Conservation (phyloP, 768 basidiomycete genomes). For the Crassisporium funariophilum region DNA sequence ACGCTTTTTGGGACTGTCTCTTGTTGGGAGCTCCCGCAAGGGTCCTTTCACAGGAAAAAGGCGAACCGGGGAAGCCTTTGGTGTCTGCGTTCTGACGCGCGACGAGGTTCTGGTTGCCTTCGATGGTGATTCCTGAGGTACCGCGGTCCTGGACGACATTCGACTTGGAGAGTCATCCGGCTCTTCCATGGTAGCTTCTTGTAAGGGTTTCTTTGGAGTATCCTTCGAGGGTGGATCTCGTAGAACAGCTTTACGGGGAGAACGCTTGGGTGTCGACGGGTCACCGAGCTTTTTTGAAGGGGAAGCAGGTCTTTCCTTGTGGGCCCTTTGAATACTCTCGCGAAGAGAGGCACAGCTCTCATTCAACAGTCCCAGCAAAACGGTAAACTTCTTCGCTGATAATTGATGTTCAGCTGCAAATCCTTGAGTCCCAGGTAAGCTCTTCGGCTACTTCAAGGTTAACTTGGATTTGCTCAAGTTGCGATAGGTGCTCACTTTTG, state of each 20-base stretch:
- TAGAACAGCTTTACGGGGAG: too few relatives aligned
- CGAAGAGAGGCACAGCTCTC: too few relatives aligned
- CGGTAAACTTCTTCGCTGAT: too few relatives aligned
- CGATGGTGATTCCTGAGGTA: conserved; percentile 20
- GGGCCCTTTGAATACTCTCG: too few relatives aligned
- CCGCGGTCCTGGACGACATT: too few relatives aligned
- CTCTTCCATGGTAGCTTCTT: neutral
- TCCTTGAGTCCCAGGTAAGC: conserved; percentile 14
- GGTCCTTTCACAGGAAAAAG: conserved; percentile 18
- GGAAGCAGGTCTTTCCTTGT: too few relatives aligned
- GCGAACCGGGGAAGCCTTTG: conserved; percentile 9
- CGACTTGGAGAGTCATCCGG: too few relatives aligned
- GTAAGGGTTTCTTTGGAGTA: neutral
- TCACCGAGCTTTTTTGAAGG: too few relatives aligned
- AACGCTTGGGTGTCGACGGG: too few relatives aligned
- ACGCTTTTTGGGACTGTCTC: conserved; percentile 43
- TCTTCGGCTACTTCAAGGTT: conserved; percentile 9
- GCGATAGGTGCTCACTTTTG: conserved; percentile 32
- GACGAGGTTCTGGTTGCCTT: conserved; percentile 22
- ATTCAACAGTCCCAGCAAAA: too few relatives aligned
- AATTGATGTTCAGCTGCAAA: too few relatives aligned
- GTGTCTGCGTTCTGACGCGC: conserved; percentile 17
- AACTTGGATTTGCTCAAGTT: neutral
- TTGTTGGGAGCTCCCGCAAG: conserved; percentile 35
- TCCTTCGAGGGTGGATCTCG: neutral